phyloP scores from a whole-genome alignment of 176 grass and related monocot species.

The Oryza meyeriana region DNA sequence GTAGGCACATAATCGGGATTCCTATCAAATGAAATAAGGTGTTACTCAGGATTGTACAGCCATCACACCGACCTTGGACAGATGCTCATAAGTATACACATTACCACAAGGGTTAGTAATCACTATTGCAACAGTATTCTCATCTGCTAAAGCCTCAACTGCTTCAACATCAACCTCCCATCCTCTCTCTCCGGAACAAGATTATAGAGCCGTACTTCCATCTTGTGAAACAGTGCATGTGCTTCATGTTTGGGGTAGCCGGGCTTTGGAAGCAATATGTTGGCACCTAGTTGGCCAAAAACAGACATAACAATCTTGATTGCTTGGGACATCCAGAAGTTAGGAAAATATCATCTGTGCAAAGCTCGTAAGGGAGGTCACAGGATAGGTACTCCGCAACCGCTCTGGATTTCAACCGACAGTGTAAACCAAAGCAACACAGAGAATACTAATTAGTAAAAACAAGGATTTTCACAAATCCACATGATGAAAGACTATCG shows the following conservation, averaged over 20 bases:
- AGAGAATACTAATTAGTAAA: background rate
- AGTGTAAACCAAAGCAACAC: constrained; percentile 4
- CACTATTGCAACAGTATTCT: constrained; percentile 67
- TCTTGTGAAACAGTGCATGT: constrained; percentile 30
- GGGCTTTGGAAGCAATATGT: constrained; percentile 66
- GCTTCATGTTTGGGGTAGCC: constrained; percentile 54
- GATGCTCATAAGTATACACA: constrained; percentile 55
- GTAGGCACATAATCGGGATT: too few species aligned
- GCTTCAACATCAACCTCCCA: constrained; percentile 67
- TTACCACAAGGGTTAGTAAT: constrained; percentile 69
- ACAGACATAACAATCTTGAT: constrained; percentile 53
- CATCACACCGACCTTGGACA: constrained; percentile 43
- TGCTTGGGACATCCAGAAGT: constrained; percentile 63
- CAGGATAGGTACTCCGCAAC: constrained; percentile 58
- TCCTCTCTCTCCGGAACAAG: constrained; percentile 44
- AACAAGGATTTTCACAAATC: background rate
- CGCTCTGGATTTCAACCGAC: constrained; percentile 39
- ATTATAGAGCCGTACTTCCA: constrained; percentile 54
- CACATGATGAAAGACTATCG: background rate
- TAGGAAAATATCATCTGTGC: constrained; percentile 56
- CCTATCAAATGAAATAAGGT: background rate
- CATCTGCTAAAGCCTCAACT: constrained; percentile 57
- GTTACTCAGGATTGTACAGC: background rate
- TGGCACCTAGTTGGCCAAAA: constrained; percentile 45
- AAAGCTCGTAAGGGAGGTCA: constrained; percentile 61